These are phyloP conservation scores for Ehretia macrophylla DNA, from an alignment of 257 asterid species.

Conservation along the genomic window DNA sequence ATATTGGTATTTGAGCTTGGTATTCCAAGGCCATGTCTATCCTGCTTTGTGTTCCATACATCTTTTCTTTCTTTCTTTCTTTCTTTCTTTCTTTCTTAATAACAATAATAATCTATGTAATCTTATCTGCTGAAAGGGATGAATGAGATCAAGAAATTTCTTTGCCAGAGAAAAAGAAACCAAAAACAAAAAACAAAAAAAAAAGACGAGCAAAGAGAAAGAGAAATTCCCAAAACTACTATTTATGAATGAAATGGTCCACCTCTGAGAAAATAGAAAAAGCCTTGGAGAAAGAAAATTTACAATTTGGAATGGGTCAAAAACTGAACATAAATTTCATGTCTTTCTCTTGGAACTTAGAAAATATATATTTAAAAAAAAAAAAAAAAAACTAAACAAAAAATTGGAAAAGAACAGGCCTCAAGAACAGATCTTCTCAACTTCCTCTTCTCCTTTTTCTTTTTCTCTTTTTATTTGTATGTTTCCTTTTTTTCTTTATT, in stretches of 20 bases:
- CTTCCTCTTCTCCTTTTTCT: background rate
- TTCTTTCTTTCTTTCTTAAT: background rate
- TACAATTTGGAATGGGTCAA: background rate
- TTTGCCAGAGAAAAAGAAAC: no score
- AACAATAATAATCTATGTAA: no score
- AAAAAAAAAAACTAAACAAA: no score
- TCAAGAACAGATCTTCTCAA: background rate
- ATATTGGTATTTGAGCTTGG: constrained; percentile 53
- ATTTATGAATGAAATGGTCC: background rate
- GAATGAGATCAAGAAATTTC: background rate
- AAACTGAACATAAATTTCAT: no score
- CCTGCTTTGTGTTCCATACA: constrained; percentile 63
- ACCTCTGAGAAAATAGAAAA: background rate
- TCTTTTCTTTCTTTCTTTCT: constrained; percentile 22
- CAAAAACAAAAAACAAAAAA: no score
- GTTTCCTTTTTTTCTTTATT: no score
- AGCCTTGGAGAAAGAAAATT: no score
- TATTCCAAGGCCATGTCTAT: constrained; percentile 66
- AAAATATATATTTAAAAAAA: no score
- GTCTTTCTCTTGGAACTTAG: no score
- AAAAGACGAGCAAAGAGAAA: no score
- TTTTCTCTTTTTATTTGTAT: no score
- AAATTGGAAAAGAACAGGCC: background rate
- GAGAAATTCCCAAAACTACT: background rate
- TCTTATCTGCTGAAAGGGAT: no score